Evolutionary conservation across 371 early-diverging fungal species (phyloP).

Genomic region (Lichtheimia hyalospora): DNA sequence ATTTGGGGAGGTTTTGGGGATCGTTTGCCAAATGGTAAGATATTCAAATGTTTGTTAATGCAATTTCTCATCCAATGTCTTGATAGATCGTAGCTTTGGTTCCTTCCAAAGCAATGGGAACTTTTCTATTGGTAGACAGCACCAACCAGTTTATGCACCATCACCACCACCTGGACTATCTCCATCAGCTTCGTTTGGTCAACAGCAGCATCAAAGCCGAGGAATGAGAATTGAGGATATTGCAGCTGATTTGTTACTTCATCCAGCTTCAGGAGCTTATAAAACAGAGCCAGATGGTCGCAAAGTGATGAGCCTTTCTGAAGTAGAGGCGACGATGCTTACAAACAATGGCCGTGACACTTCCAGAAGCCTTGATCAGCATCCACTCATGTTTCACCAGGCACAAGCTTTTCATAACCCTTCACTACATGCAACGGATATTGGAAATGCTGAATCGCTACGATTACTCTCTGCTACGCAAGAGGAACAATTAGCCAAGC

Average conservation of each 20-base stretch:
- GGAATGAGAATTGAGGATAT: constrained; percentile 54
- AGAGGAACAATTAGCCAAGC: constrained; percentile 14
- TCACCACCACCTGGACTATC: constrained; percentile 25
- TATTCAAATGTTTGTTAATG: no score
- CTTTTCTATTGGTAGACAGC: constrained; percentile 11
- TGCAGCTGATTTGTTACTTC: constrained; percentile 57
- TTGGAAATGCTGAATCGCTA: constrained; percentile 12
- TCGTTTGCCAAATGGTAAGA: constrained; percentile 15
- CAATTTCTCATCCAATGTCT: no score
- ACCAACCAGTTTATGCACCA: constrained; percentile 23
- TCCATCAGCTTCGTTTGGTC: constrained; percentile 27
- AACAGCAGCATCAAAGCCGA: constrained; percentile 30
- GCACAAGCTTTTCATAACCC: constrained; percentile 24
- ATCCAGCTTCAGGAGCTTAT: constrained; percentile 18
- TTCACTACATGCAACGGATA: constrained; percentile 25
- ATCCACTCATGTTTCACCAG: constrained; percentile 11
- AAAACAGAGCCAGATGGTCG: constrained; percentile 13
- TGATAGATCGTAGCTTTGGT: constrained; percentile 16
- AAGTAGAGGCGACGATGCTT: constrained; percentile 68
- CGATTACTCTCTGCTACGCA: constrained; percentile 20
- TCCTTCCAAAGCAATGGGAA: constrained; percentile 12
- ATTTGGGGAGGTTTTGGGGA: constrained; percentile 49
- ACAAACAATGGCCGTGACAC: constrained; percentile 15
- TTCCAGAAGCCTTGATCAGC: neutral
- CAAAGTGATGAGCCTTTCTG: constrained; percentile 67